Evolutionary conservation across 495 filamentous ascomycete species (phyloP).

Genomic region (Mytilinidion resinicola): DNA sequence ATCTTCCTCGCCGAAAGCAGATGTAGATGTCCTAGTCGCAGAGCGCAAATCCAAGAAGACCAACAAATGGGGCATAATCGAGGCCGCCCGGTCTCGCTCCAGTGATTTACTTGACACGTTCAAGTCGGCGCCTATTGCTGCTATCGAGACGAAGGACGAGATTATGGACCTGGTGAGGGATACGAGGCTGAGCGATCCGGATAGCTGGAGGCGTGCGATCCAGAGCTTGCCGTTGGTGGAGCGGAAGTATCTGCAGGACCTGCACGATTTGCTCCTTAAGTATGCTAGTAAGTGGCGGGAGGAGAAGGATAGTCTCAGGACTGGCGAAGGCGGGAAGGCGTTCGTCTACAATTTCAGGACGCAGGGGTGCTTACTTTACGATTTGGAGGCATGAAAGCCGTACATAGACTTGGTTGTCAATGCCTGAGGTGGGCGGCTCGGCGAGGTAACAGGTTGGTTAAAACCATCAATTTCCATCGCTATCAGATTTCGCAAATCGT

Average conservation of each 20-base stretch:
- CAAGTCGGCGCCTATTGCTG: constrained; percentile 71
- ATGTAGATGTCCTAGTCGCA: constrained; percentile 75
- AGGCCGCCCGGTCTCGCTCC: constrained; percentile 46
- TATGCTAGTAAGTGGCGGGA: constrained; percentile 54
- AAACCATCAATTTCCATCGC: no score
- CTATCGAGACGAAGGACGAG: constrained; percentile 81
- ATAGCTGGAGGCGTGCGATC: constrained; percentile 78
- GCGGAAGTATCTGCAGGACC: constrained; percentile 76
- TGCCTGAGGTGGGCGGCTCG: no score
- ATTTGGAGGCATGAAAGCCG: constrained; percentile 26
- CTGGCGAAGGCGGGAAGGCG: constrained; percentile 30
- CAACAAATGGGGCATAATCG: constrained; percentile 77
- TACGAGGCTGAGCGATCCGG: constrained; percentile 70
- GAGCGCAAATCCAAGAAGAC: constrained; percentile 84
- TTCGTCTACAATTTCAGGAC: constrained; percentile 41
- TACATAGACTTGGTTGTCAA: no score
- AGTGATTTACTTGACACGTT: constrained; percentile 43
- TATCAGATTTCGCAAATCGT: no score
- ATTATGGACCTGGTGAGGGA: constrained; percentile 73
- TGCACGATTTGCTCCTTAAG: constrained; percentile 68
- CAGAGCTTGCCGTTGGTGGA: constrained; percentile 72
- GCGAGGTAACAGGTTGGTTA: no score
- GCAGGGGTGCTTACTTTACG: constrained; percentile 34
- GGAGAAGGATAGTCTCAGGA: constrained; percentile 16
- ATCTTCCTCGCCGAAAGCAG: constrained; percentile 31